Base-by-base conservation (phyloP, 2,329 filamentous ascomycete species). In the Alternaria consortialis region DNA sequence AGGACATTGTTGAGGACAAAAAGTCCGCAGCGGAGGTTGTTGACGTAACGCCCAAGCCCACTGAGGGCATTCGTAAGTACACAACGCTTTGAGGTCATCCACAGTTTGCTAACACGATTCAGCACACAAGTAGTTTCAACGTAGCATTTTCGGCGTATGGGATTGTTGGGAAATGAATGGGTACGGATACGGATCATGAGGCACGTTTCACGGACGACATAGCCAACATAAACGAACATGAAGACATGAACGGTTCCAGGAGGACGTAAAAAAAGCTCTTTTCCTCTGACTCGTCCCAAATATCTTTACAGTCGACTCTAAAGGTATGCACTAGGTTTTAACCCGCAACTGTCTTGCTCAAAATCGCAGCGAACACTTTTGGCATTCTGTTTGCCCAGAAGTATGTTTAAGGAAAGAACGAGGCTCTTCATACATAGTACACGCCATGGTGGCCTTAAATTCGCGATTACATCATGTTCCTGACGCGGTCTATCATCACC, bases 11-110 rank as follows among this genome's bases (percentile, higher is more conserved):
- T 15, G 72, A 77, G 56, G 64, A 72, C 11, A 75, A 76, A 69
- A 68, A 67, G 56, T 82, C 85, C 37, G 87, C 88, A 12, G 89
- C 88, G 2, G 89, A 91, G 80, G 84, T 89, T 56, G 86, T 84
- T 31, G 87, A 83, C 36, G 80, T 91, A 62, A 79, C 86, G 77
- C 85, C 89, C 39, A 74, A 83, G 67, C 81, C 85, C 31, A 88
- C 85, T 64, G 88, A 91, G 77, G 88, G 86, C 61, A 87, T 88
- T 74, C 80, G 74, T 76, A 67, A 67, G 74, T 74, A 32, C 13
- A 47, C n/a, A 15, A 34, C 4, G 13, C 23, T 17, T 17, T 13
- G 20, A 7, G 7, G 8, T 43, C 15, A 15, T 39, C 4, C 4
- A 34, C 37, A 5, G 20, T 12, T 50, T 31, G 32, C 67, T 70